Evolutionary conservation across 345 rosid species (phyloP).

Genomic region (Xanthoceras sorbifolium): DNA sequence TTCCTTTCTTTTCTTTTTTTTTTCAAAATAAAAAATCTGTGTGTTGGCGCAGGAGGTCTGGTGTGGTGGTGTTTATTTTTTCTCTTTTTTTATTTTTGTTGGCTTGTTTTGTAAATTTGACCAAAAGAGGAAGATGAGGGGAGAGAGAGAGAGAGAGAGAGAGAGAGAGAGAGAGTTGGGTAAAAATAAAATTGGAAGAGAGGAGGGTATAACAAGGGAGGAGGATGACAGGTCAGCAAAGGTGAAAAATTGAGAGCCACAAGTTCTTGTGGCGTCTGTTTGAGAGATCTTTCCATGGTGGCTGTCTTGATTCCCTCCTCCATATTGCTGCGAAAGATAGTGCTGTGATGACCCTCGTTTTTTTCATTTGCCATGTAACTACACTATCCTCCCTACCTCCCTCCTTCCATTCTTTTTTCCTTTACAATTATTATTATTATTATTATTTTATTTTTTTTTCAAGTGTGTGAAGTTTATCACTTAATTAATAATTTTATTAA

Average conservation of each 20-base stretch:
- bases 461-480: no score
- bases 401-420: neutral
- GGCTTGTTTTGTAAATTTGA: slow-evolving; percentile 10
- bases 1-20: neutral
- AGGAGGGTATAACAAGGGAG: slow-evolving; percentile 9
- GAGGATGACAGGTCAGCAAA: slow-evolving; percentile 46
- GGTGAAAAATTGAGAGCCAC: slow-evolving; percentile 46
- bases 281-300: slow-evolving; percentile 43
- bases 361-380: slow-evolving; percentile 22
- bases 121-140: slow-evolving; percentile 11
- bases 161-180: neutral
- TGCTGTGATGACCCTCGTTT: slow-evolving; percentile 31
- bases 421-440: neutral
- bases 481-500: no score
- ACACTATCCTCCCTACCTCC: no score
- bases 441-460: no score
- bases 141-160: no score
- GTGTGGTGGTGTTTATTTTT: neutral
- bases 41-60: neutral
- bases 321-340: slow-evolving; percentile 37
- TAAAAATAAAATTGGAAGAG: neutral
- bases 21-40: neutral
- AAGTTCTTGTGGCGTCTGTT: slow-evolving; percentile 53
- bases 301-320: slow-evolving; percentile 36
- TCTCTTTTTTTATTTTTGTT: no score